Conservation (phyloP, 768 basidiomycete species). For the Lentinus brumalis region DNA sequence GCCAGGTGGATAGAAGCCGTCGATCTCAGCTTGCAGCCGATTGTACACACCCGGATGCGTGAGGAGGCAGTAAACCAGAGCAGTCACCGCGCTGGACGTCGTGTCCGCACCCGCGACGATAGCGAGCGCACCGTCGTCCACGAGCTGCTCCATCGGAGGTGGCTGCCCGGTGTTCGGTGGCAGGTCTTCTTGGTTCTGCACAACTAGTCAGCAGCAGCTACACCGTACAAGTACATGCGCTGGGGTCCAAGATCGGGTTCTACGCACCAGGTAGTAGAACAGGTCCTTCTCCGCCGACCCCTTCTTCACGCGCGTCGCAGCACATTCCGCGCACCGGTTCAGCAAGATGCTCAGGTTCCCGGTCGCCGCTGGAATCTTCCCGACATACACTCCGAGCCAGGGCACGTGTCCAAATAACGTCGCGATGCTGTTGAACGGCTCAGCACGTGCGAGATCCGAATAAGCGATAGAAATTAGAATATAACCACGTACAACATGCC, state of each 20-base stretch:
- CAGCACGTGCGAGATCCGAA: too few species aligned
- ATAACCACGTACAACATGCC: conserved; percentile 41
- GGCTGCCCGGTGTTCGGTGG: background rate
- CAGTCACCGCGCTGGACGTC: conserved; percentile 26
- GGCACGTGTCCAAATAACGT: conserved; percentile 1
- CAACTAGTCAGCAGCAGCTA: too few species aligned
- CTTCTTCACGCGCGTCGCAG: conserved; percentile 14
- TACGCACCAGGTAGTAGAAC: conserved; percentile 48
- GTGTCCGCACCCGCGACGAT: conserved; percentile 35
- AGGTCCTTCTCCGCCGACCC: conserved; percentile 30
- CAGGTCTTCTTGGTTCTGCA: conserved; percentile 23
- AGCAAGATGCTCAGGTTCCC: conserved; percentile 4
- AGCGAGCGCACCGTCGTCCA: conserved; percentile 24
- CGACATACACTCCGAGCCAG: conserved; percentile 3
- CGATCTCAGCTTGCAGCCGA: conserved; percentile 29
- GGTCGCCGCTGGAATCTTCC: background rate
- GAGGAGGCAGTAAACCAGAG: conserved; percentile 29
- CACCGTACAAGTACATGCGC: too few species aligned
- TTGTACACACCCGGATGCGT: conserved; percentile 16
- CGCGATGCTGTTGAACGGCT: background rate
- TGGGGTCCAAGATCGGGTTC: background rate
- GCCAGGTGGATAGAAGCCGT: conserved; percentile 23
- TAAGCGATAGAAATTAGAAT: too few species aligned
- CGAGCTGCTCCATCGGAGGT: conserved; percentile 8
- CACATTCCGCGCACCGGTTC: conserved; percentile 6